Evolutionary conservation across 2,329 filamentous ascomycete genomes (phyloP).

Genomic region (Pestalotiopsis sp.): DNA sequence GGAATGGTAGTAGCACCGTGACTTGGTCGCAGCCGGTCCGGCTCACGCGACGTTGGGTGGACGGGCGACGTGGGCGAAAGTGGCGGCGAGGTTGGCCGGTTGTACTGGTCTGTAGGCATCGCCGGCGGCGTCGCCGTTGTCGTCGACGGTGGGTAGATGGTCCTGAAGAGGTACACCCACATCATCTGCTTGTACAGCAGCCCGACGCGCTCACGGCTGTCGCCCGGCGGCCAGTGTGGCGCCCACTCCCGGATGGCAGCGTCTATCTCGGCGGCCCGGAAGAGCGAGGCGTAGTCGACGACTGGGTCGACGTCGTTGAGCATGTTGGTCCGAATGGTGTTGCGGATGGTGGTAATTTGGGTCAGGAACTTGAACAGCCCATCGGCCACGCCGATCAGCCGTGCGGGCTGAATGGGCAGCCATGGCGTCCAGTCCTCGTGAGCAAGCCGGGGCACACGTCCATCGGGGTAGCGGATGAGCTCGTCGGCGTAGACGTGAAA

Average conservation of each 20-base stretch:
- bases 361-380: constrained; percentile 79
- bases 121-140: constrained; percentile 17
- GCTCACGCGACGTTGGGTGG: constrained; percentile 16
- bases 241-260: constrained; percentile 74
- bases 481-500: constrained; percentile 76
- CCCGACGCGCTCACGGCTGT: constrained; percentile 58
- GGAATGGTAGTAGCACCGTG: neutral
- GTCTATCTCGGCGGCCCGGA: constrained; percentile 76
- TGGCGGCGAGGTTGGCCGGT: constrained; percentile 19
- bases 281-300: constrained; percentile 74
- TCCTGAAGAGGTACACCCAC: constrained; percentile 66
- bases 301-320: constrained; percentile 63
- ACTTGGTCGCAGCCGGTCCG: constrained; percentile 30
- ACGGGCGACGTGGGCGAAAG: constrained; percentile 22
- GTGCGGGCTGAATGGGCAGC: constrained; percentile 47
- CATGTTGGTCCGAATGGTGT: constrained; percentile 72
- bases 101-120: constrained; percentile 16
- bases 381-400: constrained; percentile 80
- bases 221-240: constrained; percentile 61
- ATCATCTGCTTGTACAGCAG: constrained; percentile 68
- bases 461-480: constrained; percentile 53
- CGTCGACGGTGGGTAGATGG: constrained; percentile 57
- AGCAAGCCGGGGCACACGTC: constrained; percentile 38
- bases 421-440: constrained; percentile 47
- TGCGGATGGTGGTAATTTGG: constrained; percentile 76